These are phyloP conservation scores for Phaeophleospora eucalypticola DNA, from an alignment of 2,329 filamentous ascomycete genomes.

Conservation along the genomic window DNA sequence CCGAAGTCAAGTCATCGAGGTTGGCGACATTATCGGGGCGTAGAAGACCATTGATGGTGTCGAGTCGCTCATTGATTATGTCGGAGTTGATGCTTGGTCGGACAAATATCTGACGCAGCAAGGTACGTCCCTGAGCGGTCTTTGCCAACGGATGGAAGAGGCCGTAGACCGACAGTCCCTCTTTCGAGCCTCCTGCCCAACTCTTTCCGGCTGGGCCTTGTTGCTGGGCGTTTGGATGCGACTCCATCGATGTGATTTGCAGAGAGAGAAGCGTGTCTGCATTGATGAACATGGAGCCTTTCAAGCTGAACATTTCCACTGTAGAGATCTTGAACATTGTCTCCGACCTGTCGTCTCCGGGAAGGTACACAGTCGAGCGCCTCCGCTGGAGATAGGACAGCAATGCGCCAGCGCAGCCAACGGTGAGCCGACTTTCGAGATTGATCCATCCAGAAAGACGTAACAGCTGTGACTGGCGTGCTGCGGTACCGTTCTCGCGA, in stretches of 20 bases:
- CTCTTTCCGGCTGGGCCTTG: conserved; percentile 61
- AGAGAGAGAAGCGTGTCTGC: conserved; percentile 74
- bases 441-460: conserved; percentile 68
- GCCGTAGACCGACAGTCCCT: conserved; percentile 78
- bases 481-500: conserved; percentile 45
- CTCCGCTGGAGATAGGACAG: conserved; percentile 72
- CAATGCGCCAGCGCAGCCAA: conserved; percentile 82
- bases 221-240: conserved; percentile 75
- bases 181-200: conserved; percentile 60
- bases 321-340: conserved; percentile 57
- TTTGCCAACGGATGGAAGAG: conserved; percentile 70
- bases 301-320: conserved; percentile 72
- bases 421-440: conserved; percentile 67
- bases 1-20: conserved; percentile 54
- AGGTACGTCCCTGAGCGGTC: conserved; percentile 72
- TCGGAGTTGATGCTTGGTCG: conserved; percentile 67
- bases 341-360: conserved; percentile 54
- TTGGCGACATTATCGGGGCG: conserved; percentile 61
- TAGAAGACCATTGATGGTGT: conserved; percentile 63
- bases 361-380: conserved; percentile 58
- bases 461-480: conserved; percentile 60
- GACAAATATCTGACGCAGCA: conserved; percentile 75
- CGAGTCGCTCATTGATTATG: conserved; percentile 67
- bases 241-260: conserved; percentile 79
- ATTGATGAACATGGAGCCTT: conserved; percentile 69